Base-by-base conservation (phyloP, 257 asterid genomes). In the Nicotiana knightiana region DNA sequence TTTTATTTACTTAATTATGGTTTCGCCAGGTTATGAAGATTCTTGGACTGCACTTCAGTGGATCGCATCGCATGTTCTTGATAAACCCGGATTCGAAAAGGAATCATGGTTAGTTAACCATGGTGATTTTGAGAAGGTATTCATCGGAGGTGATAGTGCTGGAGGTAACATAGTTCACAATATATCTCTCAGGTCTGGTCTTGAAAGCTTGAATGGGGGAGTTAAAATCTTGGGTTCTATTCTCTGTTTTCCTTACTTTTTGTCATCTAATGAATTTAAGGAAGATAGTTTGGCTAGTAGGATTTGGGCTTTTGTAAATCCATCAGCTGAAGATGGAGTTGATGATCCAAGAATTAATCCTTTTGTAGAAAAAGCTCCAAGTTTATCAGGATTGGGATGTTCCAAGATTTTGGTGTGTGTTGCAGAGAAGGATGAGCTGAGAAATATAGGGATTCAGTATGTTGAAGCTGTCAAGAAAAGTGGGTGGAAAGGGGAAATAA, bases 161-260 rank as follows among this genome's bases (percentile, higher is more conserved):
- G 90, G 90, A 2, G 88, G 80, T 4, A 87, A 81, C 28, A 87
- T 87, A 15, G 87, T 57, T 39, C 86, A 85, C 1, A 73, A 83
- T 81, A 0, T 84, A 13, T 8, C 68, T 5, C 64, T 85, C 10
- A 83, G 54, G 30, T 76, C 68, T 78, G 87, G 86, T 8, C 18
- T 2, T 15, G 78, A 81, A 9, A 53, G 21, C 11, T n/a, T 83
- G 21, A 11, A 71, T 13, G 80, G 68, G 1, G 77, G 58, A 17
- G 13, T 77, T 37, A 77, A 67, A 78, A 84, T 84, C 67, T 58
- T 43, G 35, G 85, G 85, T 6, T 81, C 51, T 15, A 15, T 84
- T n/a, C 85, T 84, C 10, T 76, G 35, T 30, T 81, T 53, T 28
- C 87, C 87, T 1, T 84, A 39, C 5, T 81, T 84, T 15, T 84